Evolutionary conservation across 148 eudicot genomes (phyloP).

Genomic region (Fallopia convolvulus): DNA sequence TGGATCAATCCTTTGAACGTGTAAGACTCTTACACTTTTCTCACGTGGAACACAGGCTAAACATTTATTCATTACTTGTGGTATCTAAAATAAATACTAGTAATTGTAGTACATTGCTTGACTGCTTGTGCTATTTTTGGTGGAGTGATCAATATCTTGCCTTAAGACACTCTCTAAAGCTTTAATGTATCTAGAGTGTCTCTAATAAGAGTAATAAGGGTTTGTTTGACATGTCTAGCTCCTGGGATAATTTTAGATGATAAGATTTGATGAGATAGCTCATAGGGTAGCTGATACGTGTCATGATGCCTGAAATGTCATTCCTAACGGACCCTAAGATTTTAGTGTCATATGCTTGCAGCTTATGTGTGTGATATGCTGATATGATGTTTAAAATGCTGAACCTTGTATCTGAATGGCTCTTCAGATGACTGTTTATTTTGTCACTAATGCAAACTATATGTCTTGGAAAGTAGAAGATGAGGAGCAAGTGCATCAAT

Average conservation of each 20-base stretch:
- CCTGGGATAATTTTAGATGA: too few species aligned
- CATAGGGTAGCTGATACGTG: too few species aligned
- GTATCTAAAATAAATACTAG: background rate
- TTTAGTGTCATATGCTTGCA: too few species aligned
- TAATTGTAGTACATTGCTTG: background rate
- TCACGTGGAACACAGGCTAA: background rate
- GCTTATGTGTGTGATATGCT: too few species aligned
- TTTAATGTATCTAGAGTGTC: too few species aligned
- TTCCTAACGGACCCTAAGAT: too few species aligned
- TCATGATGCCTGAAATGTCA: too few species aligned
- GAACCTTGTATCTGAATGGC: background rate
- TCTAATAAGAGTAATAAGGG: background rate
- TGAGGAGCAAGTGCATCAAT: background rate
- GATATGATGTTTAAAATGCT: too few species aligned
- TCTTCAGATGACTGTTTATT: background rate
- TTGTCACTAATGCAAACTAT: background rate
- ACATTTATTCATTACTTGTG: background rate
- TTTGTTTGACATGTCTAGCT: too few species aligned
- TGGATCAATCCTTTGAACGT: slow-evolving; percentile 81
- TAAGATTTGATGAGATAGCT: too few species aligned
- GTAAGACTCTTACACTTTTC: slow-evolving; percentile 33
- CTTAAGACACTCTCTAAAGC: background rate
- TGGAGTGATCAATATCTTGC: background rate
- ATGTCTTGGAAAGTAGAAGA: background rate
- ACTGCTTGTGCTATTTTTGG: background rate